Evolutionary conservation across 208 protist species (phyloP).

Genomic region (Vickermania ingenoplastis): DNA sequence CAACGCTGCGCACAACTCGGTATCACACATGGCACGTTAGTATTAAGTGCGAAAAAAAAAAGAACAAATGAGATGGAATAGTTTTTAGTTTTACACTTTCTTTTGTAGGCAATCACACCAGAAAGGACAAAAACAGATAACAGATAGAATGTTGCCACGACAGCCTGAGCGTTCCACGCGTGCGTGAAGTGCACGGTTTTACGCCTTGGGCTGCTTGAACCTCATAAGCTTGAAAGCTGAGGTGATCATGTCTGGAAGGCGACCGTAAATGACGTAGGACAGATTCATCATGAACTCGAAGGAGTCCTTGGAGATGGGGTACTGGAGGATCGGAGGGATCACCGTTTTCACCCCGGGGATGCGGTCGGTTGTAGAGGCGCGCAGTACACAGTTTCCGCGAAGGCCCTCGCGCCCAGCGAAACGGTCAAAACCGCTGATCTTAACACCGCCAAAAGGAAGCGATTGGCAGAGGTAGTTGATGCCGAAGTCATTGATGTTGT

Average conservation of each 20-base stretch:
- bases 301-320: slow-evolving; percentile 58
- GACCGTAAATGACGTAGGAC: slow-evolving; percentile 58
- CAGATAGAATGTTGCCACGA: no score
- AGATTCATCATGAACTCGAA: slow-evolving; percentile 82
- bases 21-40: no score
- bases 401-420: slow-evolving; percentile 92
- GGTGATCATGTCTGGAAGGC: slow-evolving; percentile 31
- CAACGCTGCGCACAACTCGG: no score
- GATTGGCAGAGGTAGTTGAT: slow-evolving; percentile 94
- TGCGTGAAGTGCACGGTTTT: no score
- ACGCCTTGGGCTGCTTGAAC: slow-evolving; percentile 27
- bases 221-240: slow-evolving; percentile 39
- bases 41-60: no score
- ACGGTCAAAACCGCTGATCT: slow-evolving; percentile 93
- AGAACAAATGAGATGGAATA: no score
- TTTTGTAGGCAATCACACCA: no score
- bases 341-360: slow-evolving; percentile 79
- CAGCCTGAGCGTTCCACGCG: no score
- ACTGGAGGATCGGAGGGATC: slow-evolving; percentile 77
- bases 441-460: slow-evolving; percentile 93
- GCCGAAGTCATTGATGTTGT: slow-evolving; percentile 93
- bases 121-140: no score
- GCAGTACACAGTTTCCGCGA: slow-evolving; percentile 84
- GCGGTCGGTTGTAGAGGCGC: slow-evolving; percentile 73
- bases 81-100: no score